Base-by-base conservation (phyloP, 2,329 filamentous ascomycete genomes). In the Bimuria novae-zelandiae region DNA sequence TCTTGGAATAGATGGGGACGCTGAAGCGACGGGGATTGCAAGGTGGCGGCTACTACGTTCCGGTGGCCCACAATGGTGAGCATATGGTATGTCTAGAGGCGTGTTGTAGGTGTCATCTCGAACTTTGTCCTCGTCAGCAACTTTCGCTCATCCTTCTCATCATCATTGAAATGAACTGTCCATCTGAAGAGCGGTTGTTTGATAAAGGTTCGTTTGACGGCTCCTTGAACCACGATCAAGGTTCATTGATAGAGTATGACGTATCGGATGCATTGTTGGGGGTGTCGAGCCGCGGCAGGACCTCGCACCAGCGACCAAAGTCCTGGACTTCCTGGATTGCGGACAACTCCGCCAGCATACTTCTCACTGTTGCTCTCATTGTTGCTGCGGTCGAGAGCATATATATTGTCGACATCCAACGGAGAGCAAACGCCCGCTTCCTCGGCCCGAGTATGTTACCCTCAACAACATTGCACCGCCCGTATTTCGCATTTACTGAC, bases 391-490 rank as follows among this genome's bases (percentile, higher is more conserved):
- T 46, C 7, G 43, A 46, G 21, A 46, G 32, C n/a, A 36, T 36
- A 36, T 46, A 37, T 19, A 36, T 46, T 36, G 22, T 46, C 7
- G 30, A 46, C 11, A 4, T 37, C 21, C 32, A 46, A 27, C 32
- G 32, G 32, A 25, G 43, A 12, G 43, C 22, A n/a, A 37, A 46
- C 32, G n/a, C n/a, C 22, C 43, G 43, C 21, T 36, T 46, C 14
- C 32, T 36, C 7, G 43, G 43, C n/a, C 32, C 32, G 7, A 37
- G 43, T 46, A 46, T 46, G 43, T 37, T 21, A 36, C 43, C n/a
- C 7, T 22, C 32, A 36, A 17, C 32, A 37, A 35, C 12, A 21
- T 25, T 8, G 17, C 21, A 25, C 29, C 12, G 21, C 25, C n/a
- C 30, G 10, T 36, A 12, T 36, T 37, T 17, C 32, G n/a, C 30